A percentile compares a stretch with the other conserved stretches of the same genome.
phyloP scores from a whole-genome alignment of 371 early-diverging fungal genomes.

The Circinella umbellata region DNA sequence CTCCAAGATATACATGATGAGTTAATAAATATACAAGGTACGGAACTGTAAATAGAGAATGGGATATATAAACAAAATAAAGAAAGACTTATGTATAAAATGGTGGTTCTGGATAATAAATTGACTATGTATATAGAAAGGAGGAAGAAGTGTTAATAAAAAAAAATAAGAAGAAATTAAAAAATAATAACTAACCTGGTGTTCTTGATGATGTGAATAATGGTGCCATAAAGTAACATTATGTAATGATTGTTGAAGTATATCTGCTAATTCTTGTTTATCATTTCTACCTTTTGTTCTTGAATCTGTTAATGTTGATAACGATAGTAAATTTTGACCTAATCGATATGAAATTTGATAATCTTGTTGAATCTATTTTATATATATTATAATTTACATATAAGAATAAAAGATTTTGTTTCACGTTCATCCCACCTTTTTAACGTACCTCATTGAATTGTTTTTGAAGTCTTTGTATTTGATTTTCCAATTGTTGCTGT shows the following conservation, averaged over 20 bases:
- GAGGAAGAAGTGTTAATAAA: too few relatives aligned
- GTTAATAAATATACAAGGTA: too few relatives aligned
- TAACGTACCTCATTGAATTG: not conserved
- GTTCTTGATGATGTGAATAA: slow-evolving; percentile 4
- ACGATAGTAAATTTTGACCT: slow-evolving; percentile 11
- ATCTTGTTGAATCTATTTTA: slow-evolving; percentile 16
- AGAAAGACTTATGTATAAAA: not conserved
- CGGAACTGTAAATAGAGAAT: too few relatives aligned
- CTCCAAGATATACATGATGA: too few relatives aligned
- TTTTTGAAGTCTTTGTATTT: slow-evolving; percentile 1
- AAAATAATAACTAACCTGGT: not conserved
- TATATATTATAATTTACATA: not conserved
- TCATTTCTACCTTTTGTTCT: not conserved
- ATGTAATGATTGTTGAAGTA: slow-evolving; percentile 13
- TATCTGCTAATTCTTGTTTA: slow-evolving; percentile 10
- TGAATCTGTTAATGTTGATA: slow-evolving; percentile 8
- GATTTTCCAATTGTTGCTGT: slow-evolving; percentile 7
- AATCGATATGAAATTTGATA: slow-evolving; percentile 15
- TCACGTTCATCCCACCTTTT: not conserved
- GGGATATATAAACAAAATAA: not conserved
- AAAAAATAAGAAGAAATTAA: too few relatives aligned
- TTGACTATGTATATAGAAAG: not conserved
- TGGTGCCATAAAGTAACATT: slow-evolving; percentile 7
- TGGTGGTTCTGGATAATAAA: too few relatives aligned
- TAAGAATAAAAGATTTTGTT: not conserved